Conservation (phyloP, 345 rosid genomes). For the Psidium guajava region DNA sequence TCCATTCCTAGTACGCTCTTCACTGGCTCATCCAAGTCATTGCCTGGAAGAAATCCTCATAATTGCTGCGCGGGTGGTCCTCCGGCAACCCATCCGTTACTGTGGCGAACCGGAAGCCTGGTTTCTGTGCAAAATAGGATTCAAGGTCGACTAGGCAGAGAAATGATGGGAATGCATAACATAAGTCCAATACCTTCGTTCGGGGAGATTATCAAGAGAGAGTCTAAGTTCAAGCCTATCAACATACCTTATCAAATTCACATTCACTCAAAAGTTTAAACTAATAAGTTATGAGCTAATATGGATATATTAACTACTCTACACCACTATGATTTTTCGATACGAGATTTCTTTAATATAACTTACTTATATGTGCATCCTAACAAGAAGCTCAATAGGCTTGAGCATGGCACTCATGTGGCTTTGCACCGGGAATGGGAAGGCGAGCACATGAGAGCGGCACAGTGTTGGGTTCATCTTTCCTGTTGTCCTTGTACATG, state of each 20-base stretch:
- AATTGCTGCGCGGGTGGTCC: conserved; percentile 11
- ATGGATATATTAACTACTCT: too few species aligned
- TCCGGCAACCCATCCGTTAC: conserved; percentile 20
- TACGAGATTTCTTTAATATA: too few species aligned
- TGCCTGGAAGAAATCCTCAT: not conserved
- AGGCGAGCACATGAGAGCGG: conserved; percentile 32
- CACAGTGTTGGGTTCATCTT: conserved; percentile 1
- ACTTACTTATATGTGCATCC: too few species aligned
- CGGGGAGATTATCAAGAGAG: too few species aligned
- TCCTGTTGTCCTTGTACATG: not conserved
- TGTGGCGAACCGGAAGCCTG: conserved; percentile 17
- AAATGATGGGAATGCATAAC: not conserved
- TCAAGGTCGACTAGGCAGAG: conserved; percentile 23
- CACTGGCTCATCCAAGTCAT: conserved; percentile 7
- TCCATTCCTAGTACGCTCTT: conserved; percentile 15
- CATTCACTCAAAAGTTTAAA: too few species aligned
- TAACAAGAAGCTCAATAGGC: conserved; percentile 25
- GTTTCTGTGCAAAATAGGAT: conserved; percentile 24
- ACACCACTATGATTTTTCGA: too few species aligned
- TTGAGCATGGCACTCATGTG: conserved; percentile 65
- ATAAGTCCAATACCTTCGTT: too few species aligned
- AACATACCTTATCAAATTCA: too few species aligned
- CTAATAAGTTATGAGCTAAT: too few species aligned
- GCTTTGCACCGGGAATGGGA: conserved; percentile 52
- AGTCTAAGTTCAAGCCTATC: too few species aligned